phyloP scores from a whole-genome alignment of 768 basidiomycete genomes.

The Termitomyces sp. region DNA sequence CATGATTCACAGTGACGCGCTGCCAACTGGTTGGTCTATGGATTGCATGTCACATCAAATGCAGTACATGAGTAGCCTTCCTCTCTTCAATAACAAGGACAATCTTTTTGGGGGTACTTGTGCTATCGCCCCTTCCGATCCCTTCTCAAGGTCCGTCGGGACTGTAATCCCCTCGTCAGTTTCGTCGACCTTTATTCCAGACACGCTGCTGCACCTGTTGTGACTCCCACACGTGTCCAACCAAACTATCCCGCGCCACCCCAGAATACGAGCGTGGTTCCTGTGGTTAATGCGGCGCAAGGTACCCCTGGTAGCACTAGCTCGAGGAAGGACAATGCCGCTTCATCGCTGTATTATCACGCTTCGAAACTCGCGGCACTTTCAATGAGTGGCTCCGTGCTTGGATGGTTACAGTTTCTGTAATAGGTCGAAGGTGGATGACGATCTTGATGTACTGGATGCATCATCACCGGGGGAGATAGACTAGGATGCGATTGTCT shows the following conservation, averaged over 20 bases:
- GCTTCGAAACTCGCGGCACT: not conserved
- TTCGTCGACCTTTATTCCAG: not conserved
- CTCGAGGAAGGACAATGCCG: conserved; percentile 3
- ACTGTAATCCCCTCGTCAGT: not conserved
- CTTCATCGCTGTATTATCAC: not conserved
- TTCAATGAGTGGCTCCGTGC: not conserved
- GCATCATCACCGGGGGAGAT: not conserved
- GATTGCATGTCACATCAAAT: conserved; percentile 27
- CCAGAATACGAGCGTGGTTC: not conserved
- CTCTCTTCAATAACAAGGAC: conserved; percentile 17
- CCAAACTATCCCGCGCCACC: conserved; percentile 1
- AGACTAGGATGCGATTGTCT: not conserved
- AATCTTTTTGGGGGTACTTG: conserved; percentile 25
- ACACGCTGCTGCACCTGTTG: conserved; percentile 9
- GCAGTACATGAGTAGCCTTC: conserved; percentile 16
- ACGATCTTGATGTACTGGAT: not conserved
- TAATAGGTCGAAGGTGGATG: not conserved
- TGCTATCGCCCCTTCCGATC: conserved; percentile 10
- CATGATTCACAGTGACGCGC: conserved; percentile 16
- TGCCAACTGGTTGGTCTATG: conserved; percentile 20
- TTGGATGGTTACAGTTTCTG: conserved; percentile 8
- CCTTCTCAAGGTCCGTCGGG: conserved; percentile 6
- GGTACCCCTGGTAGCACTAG: not conserved
- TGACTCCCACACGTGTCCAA: conserved; percentile 4
- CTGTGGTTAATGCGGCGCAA: conserved; percentile 1